A percentile compares a stretch with the other conserved stretches of the same genome.
Evolutionary conservation across 2,329 filamentous ascomycete species (phyloP).

Genomic region (Mycosphaerella arachidis): DNA sequence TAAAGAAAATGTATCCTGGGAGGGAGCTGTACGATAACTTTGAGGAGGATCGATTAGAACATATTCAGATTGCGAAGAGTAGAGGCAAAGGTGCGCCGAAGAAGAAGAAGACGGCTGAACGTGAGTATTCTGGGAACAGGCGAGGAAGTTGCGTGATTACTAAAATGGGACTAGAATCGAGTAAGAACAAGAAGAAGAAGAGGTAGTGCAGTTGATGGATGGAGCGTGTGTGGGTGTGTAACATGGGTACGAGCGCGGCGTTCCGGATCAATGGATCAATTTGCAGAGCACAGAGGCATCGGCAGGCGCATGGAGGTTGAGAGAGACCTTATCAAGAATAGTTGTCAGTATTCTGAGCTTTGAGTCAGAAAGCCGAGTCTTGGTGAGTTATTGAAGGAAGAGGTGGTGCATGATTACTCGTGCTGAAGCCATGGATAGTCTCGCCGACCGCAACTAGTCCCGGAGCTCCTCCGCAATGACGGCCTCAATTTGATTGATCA

Average conservation of each 20-base stretch:
- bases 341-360: too few relatives aligned
- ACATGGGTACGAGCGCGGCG: neutral
- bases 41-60: constrained; percentile 75
- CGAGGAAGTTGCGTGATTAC: neutral
- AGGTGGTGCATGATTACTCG: too few relatives aligned
- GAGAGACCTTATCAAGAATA: too few relatives aligned
- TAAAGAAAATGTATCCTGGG: constrained; percentile 66
- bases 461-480: too few relatives aligned
- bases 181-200: constrained; percentile 41
- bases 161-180: constrained; percentile 12
- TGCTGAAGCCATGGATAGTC: too few relatives aligned
- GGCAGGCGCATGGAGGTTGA: neutral
- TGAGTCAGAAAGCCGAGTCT: too few relatives aligned
- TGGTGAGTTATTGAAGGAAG: too few relatives aligned
- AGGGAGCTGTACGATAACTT: constrained; percentile 67
- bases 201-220: constrained; percentile 13
- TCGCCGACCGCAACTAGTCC: too few relatives aligned
- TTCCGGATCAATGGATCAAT: neutral
- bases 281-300: neutral
- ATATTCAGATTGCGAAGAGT: constrained; percentile 57
- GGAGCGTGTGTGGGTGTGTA: neutral
- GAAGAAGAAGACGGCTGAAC: constrained; percentile 68
- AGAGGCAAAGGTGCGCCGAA: constrained; percentile 85
- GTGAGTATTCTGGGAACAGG: constrained; percentile 31
- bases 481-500: too few relatives aligned